A percentile compares a stretch with the other conserved stretches of the same genome.
Evolutionary conservation across 805 yeast genomes (phyloP).

Genomic region (Hyphopichia homilentoma): DNA sequence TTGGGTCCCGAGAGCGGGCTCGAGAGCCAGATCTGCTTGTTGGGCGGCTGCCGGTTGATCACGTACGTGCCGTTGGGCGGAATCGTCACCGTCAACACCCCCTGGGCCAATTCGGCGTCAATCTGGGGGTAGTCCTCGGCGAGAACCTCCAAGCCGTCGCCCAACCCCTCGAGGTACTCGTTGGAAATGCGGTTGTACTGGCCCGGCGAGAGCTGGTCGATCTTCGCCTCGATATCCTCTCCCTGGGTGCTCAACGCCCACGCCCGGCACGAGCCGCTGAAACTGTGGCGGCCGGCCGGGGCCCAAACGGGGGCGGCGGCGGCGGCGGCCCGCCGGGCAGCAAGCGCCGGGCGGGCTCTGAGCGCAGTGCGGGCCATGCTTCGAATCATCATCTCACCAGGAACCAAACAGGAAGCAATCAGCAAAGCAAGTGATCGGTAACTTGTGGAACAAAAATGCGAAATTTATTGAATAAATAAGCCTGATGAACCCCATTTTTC

Average conservation of each 20-base stretch:
- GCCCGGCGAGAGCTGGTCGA: slow-evolving; percentile 42
- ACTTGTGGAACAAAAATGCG: no score
- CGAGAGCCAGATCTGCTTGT: slow-evolving; percentile 92
- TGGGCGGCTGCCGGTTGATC: slow-evolving; percentile 96
- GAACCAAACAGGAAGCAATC: no score
- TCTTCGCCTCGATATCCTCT: slow-evolving; percentile 46
- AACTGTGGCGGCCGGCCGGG: neutral
- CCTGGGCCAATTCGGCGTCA: slow-evolving; percentile 80
- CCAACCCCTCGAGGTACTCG: slow-evolving; percentile 62
- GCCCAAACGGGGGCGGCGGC: slow-evolving; percentile 1
- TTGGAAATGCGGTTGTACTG: slow-evolving; percentile 67
- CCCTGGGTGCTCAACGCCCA: slow-evolving; percentile 48
- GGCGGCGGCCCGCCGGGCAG: neutral
- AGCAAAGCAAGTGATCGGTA: no score
- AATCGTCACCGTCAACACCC: slow-evolving; percentile 73
- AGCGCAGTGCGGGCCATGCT: no score
- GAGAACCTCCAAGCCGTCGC: slow-evolving; percentile 64
- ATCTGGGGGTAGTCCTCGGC: slow-evolving; percentile 60
- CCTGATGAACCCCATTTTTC: no score
- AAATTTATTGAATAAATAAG: no score
- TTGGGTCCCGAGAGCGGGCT: slow-evolving; percentile 95
- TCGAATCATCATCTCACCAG: no score
- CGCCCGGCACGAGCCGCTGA: slow-evolving; percentile 2
- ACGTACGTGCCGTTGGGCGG: slow-evolving; percentile 83
- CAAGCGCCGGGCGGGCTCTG: neutral